Conservation (phyloP, 768 basidiomycete species). For the Amanita molliuscula region DNA sequence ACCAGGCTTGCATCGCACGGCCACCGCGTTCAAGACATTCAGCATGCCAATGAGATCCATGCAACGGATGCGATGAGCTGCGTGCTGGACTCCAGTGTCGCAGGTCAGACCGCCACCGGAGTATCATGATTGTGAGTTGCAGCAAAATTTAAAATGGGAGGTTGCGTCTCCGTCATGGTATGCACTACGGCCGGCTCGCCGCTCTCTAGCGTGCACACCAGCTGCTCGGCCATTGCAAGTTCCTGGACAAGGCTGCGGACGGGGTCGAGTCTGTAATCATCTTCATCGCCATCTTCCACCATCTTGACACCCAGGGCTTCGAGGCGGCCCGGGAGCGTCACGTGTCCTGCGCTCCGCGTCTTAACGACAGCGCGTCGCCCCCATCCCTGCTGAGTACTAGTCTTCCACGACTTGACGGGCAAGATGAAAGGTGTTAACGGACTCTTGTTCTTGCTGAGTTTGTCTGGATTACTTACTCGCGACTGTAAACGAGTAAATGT, state of each 20-base stretch:
- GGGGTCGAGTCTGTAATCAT: slow-evolving; percentile 71
- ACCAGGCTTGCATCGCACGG: too few relatives aligned
- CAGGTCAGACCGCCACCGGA: slow-evolving; percentile 47
- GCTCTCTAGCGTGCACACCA: slow-evolving; percentile 60
- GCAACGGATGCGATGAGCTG: slow-evolving; percentile 69
- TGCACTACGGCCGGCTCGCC: slow-evolving; percentile 42
- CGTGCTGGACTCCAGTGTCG: slow-evolving; percentile 29
- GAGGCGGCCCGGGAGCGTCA: slow-evolving; percentile 40
- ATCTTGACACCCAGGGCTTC: slow-evolving; percentile 70
- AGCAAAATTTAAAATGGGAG: slow-evolving; percentile 72
- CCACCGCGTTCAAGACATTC: too few relatives aligned
- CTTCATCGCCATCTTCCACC: slow-evolving; percentile 48
- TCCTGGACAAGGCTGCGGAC: slow-evolving; percentile 69
- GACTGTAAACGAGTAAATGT: slow-evolving; percentile 28
- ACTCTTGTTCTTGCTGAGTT: background rate
- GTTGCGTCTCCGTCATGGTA: slow-evolving; percentile 39
- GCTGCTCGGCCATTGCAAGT: slow-evolving; percentile 45
- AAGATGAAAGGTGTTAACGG: too few relatives aligned
- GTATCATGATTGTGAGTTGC: slow-evolving; percentile 69
- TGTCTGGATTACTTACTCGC: slow-evolving; percentile 34
- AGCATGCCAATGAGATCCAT: too few relatives aligned
- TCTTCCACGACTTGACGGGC: too few relatives aligned
- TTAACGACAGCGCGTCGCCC: slow-evolving; percentile 49
- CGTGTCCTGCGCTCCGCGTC: slow-evolving; percentile 25
- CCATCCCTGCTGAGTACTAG: too few relatives aligned